Evolutionary conservation across 768 basidiomycete species (phyloP).

Genomic region (Lentinus tigrinus): DNA sequence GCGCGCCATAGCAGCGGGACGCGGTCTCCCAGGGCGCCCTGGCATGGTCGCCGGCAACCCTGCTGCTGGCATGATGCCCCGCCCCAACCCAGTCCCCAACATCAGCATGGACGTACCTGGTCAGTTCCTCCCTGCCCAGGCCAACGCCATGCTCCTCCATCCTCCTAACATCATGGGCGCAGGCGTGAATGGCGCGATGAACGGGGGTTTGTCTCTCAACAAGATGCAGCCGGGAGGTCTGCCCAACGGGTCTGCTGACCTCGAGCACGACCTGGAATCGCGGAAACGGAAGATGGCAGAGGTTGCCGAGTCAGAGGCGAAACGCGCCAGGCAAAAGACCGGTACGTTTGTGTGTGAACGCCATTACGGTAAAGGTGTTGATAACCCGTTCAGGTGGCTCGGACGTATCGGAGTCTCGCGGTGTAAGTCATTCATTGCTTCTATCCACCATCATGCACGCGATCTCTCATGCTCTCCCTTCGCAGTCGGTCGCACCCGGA

Average conservation of each 20-base stretch:
- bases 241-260: slow-evolving; percentile 16
- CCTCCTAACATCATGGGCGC: slow-evolving; percentile 6
- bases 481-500: slow-evolving; percentile 23
- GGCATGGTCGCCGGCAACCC: slow-evolving; percentile 18
- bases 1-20: slow-evolving; percentile 32
- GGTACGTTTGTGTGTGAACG: slow-evolving; percentile 43
- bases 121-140: slow-evolving; percentile 13
- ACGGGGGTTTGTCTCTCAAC: slow-evolving; percentile 6
- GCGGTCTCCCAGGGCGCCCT: slow-evolving; percentile 12
- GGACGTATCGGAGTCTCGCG: slow-evolving; percentile 29
- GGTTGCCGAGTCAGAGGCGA: slow-evolving; percentile 59
- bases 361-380: neutral
- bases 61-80: neutral
- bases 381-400: slow-evolving; percentile 21
- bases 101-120: slow-evolving; percentile 12
- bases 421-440: slow-evolving; percentile 17
- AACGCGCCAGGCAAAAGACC: slow-evolving; percentile 71
- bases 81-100: neutral
- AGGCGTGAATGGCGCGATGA: slow-evolving; percentile 14
- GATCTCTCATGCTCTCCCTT: neutral
- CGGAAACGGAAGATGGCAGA: slow-evolving; percentile 71
- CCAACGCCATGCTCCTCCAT: neutral
- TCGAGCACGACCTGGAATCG: slow-evolving; percentile 62
- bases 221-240: slow-evolving; percentile 8
- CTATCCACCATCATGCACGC: neutral